Evolutionary conservation across 208 protist genomes (phyloP).

Genomic region (Endotrypanum monterogeii): DNA sequence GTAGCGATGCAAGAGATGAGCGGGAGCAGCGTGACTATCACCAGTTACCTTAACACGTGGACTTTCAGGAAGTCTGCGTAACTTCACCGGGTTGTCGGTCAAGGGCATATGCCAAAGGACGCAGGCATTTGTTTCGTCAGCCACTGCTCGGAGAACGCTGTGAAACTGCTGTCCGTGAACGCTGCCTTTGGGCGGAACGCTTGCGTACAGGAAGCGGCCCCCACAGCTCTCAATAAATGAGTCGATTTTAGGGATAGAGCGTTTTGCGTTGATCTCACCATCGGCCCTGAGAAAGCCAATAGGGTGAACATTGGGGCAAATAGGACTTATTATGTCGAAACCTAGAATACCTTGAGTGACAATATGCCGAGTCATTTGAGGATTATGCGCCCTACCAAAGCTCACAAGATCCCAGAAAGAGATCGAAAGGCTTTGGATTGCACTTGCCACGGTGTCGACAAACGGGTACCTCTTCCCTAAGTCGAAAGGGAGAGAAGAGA

Average conservation of each 20-base stretch:
- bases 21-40: not conserved
- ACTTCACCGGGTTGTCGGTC: not conserved
- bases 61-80: not conserved
- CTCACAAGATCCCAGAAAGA: not conserved
- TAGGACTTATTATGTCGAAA: slow-evolving; percentile 30
- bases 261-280: not conserved
- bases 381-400: not conserved
- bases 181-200: not conserved
- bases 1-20: not conserved
- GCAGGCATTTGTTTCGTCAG: slow-evolving; percentile 2
- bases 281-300: slow-evolving; percentile 46
- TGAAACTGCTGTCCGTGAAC: not conserved
- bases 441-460: not conserved
- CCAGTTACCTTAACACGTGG: slow-evolving; percentile 7
- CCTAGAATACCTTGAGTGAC: slow-evolving; percentile 43
- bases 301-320: slow-evolving; percentile 44
- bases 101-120: slow-evolving; percentile 11
- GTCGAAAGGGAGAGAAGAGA: not conserved
- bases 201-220: slow-evolving; percentile 1
- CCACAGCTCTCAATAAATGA: slow-evolving; percentile 1
- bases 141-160: not conserved
- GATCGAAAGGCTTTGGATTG: not conserved
- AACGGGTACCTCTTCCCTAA: not conserved
- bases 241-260: not conserved
- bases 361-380: slow-evolving; percentile 29